Conservation (phyloP, 495 filamentous ascomycete species). For the Trypethelium eluteriae region DNA sequence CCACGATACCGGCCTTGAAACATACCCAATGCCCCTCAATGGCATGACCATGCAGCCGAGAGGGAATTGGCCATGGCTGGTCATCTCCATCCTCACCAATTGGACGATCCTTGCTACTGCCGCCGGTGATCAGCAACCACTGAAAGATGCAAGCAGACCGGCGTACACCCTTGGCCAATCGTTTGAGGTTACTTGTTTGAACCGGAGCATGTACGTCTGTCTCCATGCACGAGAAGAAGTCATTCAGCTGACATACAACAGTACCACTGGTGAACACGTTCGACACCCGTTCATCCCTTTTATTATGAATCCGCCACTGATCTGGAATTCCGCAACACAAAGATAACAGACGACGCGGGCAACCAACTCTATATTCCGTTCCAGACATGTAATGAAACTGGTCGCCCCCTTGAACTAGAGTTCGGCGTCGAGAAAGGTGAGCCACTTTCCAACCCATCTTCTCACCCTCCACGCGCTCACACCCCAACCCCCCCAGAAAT, state of each 20-base stretch:
- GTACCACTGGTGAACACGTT: background rate
- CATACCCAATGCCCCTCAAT: background rate
- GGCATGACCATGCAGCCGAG: background rate
- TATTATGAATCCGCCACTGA: background rate
- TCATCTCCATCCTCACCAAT: background rate
- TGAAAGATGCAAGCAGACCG: background rate
- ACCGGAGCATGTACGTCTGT: background rate
- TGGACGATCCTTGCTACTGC: background rate
- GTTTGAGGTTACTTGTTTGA: conserved; percentile 6
- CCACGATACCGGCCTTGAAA: too few relatives aligned
- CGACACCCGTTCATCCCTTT: background rate
- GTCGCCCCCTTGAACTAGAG: conserved; percentile 66
- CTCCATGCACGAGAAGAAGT: background rate
- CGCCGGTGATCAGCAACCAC: background rate
- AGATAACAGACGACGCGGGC: conserved; percentile 72
- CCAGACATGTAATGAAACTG: conserved; percentile 84
- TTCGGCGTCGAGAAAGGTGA: conserved; percentile 66
- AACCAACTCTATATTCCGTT: conserved; percentile 93
- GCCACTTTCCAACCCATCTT: background rate
- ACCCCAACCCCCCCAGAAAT: conserved; percentile 47
- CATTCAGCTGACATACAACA: background rate
- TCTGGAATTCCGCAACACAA: conserved; percentile 19
- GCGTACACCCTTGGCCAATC: background rate
- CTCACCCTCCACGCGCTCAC: conserved; percentile 11
- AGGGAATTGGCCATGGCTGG: background rate